A percentile compares a stretch with the other conserved stretches of the same genome.
Conservation (phyloP, 2,329 filamentous ascomycete genomes). For the Colletotrichum abscissum region DNA sequence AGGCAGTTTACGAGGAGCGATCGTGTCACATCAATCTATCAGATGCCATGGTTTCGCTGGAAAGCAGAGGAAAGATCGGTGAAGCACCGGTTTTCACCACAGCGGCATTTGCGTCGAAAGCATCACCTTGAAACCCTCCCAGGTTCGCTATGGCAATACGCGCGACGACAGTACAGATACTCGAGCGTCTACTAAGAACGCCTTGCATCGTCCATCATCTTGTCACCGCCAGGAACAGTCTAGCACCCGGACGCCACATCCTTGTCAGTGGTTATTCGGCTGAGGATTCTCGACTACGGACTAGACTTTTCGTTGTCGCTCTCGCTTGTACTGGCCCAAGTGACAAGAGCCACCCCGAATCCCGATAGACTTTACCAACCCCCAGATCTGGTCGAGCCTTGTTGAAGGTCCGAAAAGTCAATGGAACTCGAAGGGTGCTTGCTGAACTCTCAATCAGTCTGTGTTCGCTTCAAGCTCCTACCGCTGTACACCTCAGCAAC, state of each 20-base stretch:
- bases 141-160: background rate
- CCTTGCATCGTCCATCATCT: slow-evolving; percentile 17
- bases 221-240: slow-evolving; percentile 21
- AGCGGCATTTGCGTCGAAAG: background rate
- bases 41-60: background rate
- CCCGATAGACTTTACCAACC: slow-evolving; percentile 17
- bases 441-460: background rate
- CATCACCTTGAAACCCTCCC: background rate
- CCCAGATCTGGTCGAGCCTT: slow-evolving; percentile 3
- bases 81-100: background rate
- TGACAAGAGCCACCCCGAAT: background rate
- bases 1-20: background rate
- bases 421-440: background rate
- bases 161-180: background rate
- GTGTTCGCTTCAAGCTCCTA: background rate
- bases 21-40: background rate
- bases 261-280: slow-evolving; percentile 13
- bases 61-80: background rate
- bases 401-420: slow-evolving; percentile 11
- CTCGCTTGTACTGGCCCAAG: slow-evolving; percentile 12
- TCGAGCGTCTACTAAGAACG: background rate
- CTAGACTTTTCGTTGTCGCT: slow-evolving; percentile 5
- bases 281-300: background rate
- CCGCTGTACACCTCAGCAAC: background rate
- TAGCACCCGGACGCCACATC: slow-evolving; percentile 21